Evolutionary conservation across 495 filamentous ascomycete species (phyloP), one percentile per base, ranked within the genome.

Genomic region (Hyaloscypha hepaticicola): DNA sequence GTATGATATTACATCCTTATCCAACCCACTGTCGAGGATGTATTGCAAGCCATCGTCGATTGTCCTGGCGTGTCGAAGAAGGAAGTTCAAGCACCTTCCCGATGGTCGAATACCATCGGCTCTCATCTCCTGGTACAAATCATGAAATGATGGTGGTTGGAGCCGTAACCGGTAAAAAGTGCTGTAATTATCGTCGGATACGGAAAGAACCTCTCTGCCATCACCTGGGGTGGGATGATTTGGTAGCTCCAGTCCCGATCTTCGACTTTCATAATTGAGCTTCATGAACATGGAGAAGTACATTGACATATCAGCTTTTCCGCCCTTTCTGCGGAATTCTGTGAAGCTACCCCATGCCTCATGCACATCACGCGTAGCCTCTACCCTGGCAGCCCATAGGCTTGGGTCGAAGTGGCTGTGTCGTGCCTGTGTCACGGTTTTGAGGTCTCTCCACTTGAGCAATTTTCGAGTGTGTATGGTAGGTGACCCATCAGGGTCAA

Each of bases 311-410:
- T 22, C 61, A 16, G 71, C 64, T 16, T 55, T 29, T 0, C 64
- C 60, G 14, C 61, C 58, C 21, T 48, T 19, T 34, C 55, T 4
- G 21, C 60, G 1, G 31, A 61, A 71, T 22, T 48, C 61, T 1
- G 33, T 24, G 33, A 73, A 73, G 16, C 69, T 69, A 33, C 50
- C 55, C 71, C 71, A 73, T 21, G 69, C 69, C 60, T 73, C 69
- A 48, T 63, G 58, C 24, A 66, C 62, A 53, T 73, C 69, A 24
- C 71, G 58, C 29, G 71, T 73, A 2, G 71, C 58, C 9, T 55
- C 49, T 21, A 73, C 60, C 48, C 71, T 68, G 21, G 71, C 69
- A 48, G 65, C 64, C 71, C 71, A 73, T 11, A 60, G 19, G 6
- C 31, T 24, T 28, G 64, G 16, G 16, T 16, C 29, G 33, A 16